phyloP scores from a whole-genome alignment of 495 filamentous ascomycete genomes.

The Thermochaetoides thermophila region DNA sequence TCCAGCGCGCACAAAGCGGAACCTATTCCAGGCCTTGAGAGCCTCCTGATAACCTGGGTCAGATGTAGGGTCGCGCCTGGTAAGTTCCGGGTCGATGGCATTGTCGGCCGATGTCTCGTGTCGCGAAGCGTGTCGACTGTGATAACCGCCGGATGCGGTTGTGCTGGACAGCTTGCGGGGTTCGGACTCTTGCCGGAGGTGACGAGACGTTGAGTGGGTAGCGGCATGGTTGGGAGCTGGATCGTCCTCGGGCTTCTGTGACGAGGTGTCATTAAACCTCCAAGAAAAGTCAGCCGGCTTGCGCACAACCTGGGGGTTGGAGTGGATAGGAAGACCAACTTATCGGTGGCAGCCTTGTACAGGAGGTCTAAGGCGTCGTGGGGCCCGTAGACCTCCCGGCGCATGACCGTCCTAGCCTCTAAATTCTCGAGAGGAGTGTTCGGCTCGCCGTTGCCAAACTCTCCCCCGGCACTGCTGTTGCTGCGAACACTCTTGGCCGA shows the following conservation, averaged over 20 bases:
- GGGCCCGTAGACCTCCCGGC: conserved; percentile 47
- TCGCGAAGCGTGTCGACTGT: conserved; percentile 10
- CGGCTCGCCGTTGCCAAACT: conserved; percentile 24
- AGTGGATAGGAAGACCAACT: conserved; percentile 19
- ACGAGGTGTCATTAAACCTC: conserved; percentile 6
- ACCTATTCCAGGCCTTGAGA: conserved; percentile 71
- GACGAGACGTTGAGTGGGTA: conserved; percentile 8
- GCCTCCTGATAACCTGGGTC: conserved; percentile 49
- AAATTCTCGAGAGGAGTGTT: conserved; percentile 40
- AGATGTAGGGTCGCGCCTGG: conserved; percentile 14
- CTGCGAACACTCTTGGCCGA: conserved; percentile 15
- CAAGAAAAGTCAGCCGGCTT: conserved; percentile 6
- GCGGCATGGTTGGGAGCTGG: conserved; percentile 2
- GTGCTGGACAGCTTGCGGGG: conserved; percentile 11
- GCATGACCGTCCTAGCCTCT: conserved; percentile 48
- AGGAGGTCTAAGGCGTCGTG: conserved; percentile 58
- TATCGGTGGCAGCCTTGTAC: conserved; percentile 52
- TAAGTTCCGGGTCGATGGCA: conserved; percentile 24
- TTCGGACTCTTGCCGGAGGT: conserved; percentile 8
- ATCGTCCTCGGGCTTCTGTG: conserved; percentile 14
- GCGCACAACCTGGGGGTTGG: conserved; percentile 1
- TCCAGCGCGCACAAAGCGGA: conserved; percentile 84
- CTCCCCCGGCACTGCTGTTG: conserved; percentile 23
- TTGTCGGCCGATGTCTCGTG: conserved; percentile 12
- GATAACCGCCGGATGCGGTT: conserved; percentile 6